Evolutionary conservation across 768 basidiomycete genomes (phyloP).

Genomic region (Leucosporidium scottii): DNA sequence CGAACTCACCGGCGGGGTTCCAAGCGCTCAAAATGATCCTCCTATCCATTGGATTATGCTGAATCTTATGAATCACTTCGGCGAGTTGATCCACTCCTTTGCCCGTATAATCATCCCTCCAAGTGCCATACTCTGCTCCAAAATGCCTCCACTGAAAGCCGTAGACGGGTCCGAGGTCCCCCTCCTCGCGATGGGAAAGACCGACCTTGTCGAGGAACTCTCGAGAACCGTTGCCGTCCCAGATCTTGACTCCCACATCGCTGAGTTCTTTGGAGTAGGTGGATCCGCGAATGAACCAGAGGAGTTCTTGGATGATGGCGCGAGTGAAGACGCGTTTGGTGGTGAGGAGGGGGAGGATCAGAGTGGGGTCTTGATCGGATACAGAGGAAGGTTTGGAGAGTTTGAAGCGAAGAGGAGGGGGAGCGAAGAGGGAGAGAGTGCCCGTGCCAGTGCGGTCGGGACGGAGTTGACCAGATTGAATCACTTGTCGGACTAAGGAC

Average conservation of each 20-base stretch:
- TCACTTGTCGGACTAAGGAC: constrained; percentile 65
- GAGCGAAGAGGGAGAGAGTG: constrained; percentile 85
- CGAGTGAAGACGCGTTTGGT: constrained; percentile 91
- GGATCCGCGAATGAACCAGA: constrained; percentile 84
- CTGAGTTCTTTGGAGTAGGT: constrained; percentile 74
- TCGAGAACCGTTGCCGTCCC: constrained; percentile 92
- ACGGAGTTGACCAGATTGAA: constrained; percentile 66
- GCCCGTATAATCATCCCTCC: constrained; percentile 45
- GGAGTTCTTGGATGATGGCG: constrained; percentile 84
- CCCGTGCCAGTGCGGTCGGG: constrained; percentile 93
- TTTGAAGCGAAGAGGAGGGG: constrained; percentile 80
- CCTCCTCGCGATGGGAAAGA: constrained; percentile 72
- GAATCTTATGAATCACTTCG: constrained; percentile 86
- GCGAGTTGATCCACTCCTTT: constrained; percentile 71
- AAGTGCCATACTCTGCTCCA: constrained; percentile 37
- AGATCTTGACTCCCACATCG: constrained; percentile 82
- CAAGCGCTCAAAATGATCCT: constrained; percentile 92
- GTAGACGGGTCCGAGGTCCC: constrained; percentile 93
- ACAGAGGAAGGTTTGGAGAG: constrained; percentile 45
- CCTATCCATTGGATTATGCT: constrained; percentile 83
- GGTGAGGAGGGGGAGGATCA: constrained; percentile 77
- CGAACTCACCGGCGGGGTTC: constrained; percentile 84
- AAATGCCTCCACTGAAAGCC: constrained; percentile 41
- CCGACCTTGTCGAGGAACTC: constrained; percentile 80
- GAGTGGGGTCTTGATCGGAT: constrained; percentile 10